phyloP scores from a whole-genome alignment of 768 basidiomycete species.

The Hericium alpestre region DNA sequence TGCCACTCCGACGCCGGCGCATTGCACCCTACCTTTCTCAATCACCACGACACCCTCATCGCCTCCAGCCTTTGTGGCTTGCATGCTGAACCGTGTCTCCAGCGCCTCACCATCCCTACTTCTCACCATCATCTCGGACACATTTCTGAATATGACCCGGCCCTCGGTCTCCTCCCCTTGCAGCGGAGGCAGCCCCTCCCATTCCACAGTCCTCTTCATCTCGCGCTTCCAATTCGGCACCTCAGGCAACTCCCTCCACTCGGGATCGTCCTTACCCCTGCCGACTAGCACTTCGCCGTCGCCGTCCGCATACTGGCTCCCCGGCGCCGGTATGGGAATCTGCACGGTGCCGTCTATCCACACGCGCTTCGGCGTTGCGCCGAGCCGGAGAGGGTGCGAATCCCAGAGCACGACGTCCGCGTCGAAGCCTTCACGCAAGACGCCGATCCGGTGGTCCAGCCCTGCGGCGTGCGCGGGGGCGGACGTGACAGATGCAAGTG shows the following conservation, averaged over 20 bases:
- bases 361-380: slow-evolving; percentile 58
- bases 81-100: slow-evolving; percentile 7
- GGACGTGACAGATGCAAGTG: slow-evolving; percentile 66
- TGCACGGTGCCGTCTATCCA: slow-evolving; percentile 80
- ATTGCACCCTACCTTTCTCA: slow-evolving; percentile 42
- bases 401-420: slow-evolving; percentile 67
- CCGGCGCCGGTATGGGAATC: slow-evolving; percentile 28
- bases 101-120: slow-evolving; percentile 7
- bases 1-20: slow-evolving; percentile 23
- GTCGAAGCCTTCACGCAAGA: slow-evolving; percentile 27
- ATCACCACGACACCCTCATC: slow-evolving; percentile 33
- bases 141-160: slow-evolving; percentile 41
- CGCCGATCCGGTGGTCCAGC: slow-evolving; percentile 75
- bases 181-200: slow-evolving; percentile 64
- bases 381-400: slow-evolving; percentile 63
- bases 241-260: slow-evolving; percentile 24
- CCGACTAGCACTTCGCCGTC: slow-evolving; percentile 6
- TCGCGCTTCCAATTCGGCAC: slow-evolving; percentile 55
- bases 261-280: slow-evolving; percentile 11
- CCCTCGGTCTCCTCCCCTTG: slow-evolving; percentile 23
- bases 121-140: slow-evolving; percentile 29
- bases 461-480: slow-evolving; percentile 66
- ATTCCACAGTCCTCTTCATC: slow-evolving; percentile 42
- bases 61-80: neutral
- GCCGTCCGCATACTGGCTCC: neutral